These are phyloP conservation scores for Ustilago esculenta DNA, from an alignment of 1,284 basidiomycete species.

Conservation along the genomic window DNA sequence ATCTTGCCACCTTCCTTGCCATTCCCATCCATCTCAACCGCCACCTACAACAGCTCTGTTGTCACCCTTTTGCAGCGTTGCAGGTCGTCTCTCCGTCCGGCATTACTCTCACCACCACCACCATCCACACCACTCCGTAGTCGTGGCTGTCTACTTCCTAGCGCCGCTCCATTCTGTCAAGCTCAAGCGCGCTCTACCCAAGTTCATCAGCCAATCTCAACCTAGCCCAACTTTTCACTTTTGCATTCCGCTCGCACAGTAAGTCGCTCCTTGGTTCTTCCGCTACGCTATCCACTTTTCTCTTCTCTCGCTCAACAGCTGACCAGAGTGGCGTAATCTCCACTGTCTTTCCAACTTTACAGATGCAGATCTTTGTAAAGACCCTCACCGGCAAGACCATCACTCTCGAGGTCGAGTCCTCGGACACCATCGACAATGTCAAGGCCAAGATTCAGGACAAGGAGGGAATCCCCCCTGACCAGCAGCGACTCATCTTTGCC, in stretches of 20 bases:
- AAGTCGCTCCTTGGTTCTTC: slow-evolving; percentile 12
- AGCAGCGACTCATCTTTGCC: slow-evolving; percentile 64
- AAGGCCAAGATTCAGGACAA: slow-evolving; percentile 69
- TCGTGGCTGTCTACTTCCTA: not conserved
- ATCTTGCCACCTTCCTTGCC: slow-evolving; percentile 17
- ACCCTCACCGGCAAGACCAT: slow-evolving; percentile 68
- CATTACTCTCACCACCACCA: no score
- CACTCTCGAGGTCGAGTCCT: slow-evolving; percentile 65
- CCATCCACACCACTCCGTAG: slow-evolving; percentile 4
- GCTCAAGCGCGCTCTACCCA: not conserved
- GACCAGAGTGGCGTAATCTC: not conserved
- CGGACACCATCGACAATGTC: slow-evolving; percentile 74
- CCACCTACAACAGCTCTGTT: slow-evolving; percentile 57
- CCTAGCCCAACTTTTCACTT: no score
- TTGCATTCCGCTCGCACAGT: slow-evolving; percentile 14
- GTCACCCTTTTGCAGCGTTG: no score
- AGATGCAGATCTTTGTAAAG: slow-evolving; percentile 58
- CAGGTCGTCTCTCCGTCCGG: no score
- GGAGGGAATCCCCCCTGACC: slow-evolving; percentile 64
- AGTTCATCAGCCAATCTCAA: not conserved
- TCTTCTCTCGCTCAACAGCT: not conserved
- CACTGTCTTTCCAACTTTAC: not conserved
- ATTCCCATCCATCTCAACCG: slow-evolving; percentile 42
- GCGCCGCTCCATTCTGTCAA: not conserved
- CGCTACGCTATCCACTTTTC: not conserved